A percentile compares a stretch with the other conserved stretches of the same genome.
These are phyloP conservation scores for Paratinospora sagittata DNA, from an alignment of 164 flowering plant species.

Conservation along the genomic window DNA sequence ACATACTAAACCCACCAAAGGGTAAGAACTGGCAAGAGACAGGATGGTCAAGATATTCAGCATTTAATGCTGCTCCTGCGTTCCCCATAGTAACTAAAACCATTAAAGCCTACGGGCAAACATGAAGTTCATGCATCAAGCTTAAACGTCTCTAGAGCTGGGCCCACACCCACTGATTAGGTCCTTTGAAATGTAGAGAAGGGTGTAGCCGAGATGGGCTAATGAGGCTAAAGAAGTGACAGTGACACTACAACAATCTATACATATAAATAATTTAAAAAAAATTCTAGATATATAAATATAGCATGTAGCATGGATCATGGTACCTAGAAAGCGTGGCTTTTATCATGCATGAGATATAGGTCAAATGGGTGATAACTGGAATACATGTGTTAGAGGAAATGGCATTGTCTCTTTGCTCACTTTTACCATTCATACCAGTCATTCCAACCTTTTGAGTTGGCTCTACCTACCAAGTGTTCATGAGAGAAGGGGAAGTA, in stretches of 20 bases:
- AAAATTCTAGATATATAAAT: too few relatives aligned
- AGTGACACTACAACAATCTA: neutral
- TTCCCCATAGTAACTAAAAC: neutral
- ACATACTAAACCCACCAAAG: too few relatives aligned
- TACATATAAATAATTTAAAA: too few relatives aligned
- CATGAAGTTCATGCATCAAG: neutral
- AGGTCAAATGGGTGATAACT: neutral
- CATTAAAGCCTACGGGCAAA: neutral
- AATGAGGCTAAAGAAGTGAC: too few relatives aligned
- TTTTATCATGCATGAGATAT: neutral
- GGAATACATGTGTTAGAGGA: neutral
- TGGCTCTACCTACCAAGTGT: slow-evolving; percentile 8
- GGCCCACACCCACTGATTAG: neutral
- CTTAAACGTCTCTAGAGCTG: neutral
- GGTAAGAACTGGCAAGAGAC: too few relatives aligned
- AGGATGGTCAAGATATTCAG: too few relatives aligned
- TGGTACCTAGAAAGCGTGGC: neutral
- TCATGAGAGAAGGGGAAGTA: neutral
- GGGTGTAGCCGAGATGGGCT: too few relatives aligned
- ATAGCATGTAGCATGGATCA: too few relatives aligned
- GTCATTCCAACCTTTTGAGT: slow-evolving; percentile 5
- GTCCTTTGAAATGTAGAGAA: neutral
- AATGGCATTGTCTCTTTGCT: neutral
- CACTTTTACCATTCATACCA: neutral
- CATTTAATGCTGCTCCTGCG: neutral